Base-by-base conservation (phyloP, 2,329 filamentous ascomycete genomes). In the Aspergillus fructus region DNA sequence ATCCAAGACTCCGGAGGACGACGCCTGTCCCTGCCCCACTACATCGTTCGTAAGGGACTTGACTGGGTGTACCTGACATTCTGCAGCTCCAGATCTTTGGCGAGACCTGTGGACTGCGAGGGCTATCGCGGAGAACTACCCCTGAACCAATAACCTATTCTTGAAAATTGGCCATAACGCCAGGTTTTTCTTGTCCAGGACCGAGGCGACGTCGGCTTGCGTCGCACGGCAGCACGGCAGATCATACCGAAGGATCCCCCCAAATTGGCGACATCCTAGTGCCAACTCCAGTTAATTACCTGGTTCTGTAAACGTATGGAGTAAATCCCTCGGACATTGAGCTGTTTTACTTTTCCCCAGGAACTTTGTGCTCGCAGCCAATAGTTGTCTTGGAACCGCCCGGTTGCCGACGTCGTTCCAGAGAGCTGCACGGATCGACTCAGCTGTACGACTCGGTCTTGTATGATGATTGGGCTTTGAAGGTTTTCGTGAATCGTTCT, bases 141-240 rank as follows among this genome's bases (percentile, higher is more conserved):
- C 64, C 62, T 66, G 63, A 66, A 60, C 56, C 60, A 59, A 43
- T 41, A 59, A 41, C 39, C 57, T 58, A 43, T 24, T 6, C 11
- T 49, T 49, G 48, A 43, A 33, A 15, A 50, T 52, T 46, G 15
- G 17, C 24, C 21, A 24, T 34, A 46, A 45, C 49, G 1, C 48
- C 49, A 21, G 42, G 43, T 58, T 30, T 30, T 30, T 30, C 27
- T 30, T 37, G 27, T 45, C 56, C 45, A 60, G 56, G 53, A 61
- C 62, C 59, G 64, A 66, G 64, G 64, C 59, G 59, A 64, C 62
- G 62, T 63, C 56, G 56, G 55, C 50, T 55, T 43, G 52, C 51
- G 63, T 67, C 56, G 62, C 66, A 69, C 65, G 60, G 59, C 64
- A 67, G 63, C 62, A 64, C 66, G 53, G 61, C 60, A 58, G 61